These are phyloP conservation scores for Amanita thiersii DNA, from an alignment of 768 basidiomycete genomes.

Conservation along the genomic window DNA sequence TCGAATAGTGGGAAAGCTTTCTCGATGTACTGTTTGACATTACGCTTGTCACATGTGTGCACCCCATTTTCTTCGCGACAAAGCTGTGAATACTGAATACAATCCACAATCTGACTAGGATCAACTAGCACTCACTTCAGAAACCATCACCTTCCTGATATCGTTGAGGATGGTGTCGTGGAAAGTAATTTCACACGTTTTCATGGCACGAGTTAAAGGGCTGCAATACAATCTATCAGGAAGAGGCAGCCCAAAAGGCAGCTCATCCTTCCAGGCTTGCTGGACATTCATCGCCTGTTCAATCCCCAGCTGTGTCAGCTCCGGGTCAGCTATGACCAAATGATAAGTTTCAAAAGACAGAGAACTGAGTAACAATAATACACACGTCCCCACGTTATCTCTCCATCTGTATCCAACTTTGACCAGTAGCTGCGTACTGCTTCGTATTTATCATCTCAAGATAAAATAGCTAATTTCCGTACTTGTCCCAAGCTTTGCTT, in stretches of 20 bases:
- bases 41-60: slow-evolving; percentile 67
- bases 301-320: slow-evolving; percentile 50
- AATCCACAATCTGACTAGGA: background rate
- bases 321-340: slow-evolving; percentile 45
- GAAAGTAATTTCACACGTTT: slow-evolving; percentile 50
- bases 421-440: slow-evolving; percentile 46
- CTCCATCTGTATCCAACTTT: slow-evolving; percentile 53
- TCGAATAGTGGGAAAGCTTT: slow-evolving; percentile 39
- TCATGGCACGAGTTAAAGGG: slow-evolving; percentile 54
- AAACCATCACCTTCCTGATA: slow-evolving; percentile 28
- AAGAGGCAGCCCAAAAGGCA: slow-evolving; percentile 32
- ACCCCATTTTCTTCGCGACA: slow-evolving; percentile 59
- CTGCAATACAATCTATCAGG: slow-evolving; percentile 55
- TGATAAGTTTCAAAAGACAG: background rate
- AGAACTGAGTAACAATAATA: slow-evolving; percentile 10
- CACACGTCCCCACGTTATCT: slow-evolving; percentile 70
- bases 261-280: slow-evolving; percentile 40
- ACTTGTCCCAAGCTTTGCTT: slow-evolving; percentile 54
- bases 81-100: slow-evolving; percentile 29
- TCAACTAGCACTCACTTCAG: slow-evolving; percentile 38
- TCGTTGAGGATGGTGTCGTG: slow-evolving; percentile 21
- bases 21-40: slow-evolving; percentile 38
- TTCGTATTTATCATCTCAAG: background rate
- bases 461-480: slow-evolving; percentile 10
- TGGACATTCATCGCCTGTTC: slow-evolving; percentile 43